A percentile compares a stretch with the other conserved stretches of the same genome.
phyloP scores from a whole-genome alignment of 495 filamentous ascomycete species.

The Xylaria telfairii region DNA sequence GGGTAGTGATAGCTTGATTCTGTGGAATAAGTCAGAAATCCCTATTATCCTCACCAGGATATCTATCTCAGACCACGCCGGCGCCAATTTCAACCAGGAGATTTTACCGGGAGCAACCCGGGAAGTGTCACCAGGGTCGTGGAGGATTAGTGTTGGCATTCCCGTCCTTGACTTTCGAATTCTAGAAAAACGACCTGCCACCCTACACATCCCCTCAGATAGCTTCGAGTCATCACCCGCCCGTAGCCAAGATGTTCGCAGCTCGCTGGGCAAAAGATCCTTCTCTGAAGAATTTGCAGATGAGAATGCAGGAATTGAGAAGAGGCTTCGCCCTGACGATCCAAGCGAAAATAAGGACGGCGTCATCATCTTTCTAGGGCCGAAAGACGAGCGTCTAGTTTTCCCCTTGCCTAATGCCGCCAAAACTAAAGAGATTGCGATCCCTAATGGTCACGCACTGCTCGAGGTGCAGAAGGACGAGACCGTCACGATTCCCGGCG shows the following conservation, averaged over 20 bases:
- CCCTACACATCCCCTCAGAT: constrained; percentile 34
- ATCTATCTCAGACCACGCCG: constrained; percentile 35
- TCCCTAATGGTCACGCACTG: constrained; percentile 51
- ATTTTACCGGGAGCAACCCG: constrained; percentile 49
- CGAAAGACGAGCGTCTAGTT: constrained; percentile 48
- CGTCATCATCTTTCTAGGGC: constrained; percentile 55
- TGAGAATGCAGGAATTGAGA: constrained; percentile 41
- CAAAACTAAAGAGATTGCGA: constrained; percentile 51
- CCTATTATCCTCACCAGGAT: constrained; percentile 50
- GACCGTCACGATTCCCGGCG: constrained; percentile 48
- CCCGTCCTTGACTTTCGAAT: constrained; percentile 58
- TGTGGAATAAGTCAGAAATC: constrained; percentile 52
- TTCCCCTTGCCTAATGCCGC: constrained; percentile 48
- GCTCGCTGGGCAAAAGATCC: constrained; percentile 50
- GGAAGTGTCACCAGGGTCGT: constrained; percentile 52
- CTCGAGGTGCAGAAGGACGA: constrained; percentile 51
- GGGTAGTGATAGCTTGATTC: constrained; percentile 54
- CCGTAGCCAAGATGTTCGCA: constrained; percentile 40
- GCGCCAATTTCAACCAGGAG: constrained; percentile 41
- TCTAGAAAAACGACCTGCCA: constrained; percentile 50
- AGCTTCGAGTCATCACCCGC: constrained; percentile 34
- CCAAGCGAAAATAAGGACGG: constrained; percentile 39
- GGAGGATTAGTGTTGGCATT: constrained; percentile 52
- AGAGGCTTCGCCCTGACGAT: constrained; percentile 43
- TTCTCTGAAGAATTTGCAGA: constrained; percentile 44